Conservation (phyloP, 495 filamentous ascomycete species). For the Sporormia fimetaria region DNA sequence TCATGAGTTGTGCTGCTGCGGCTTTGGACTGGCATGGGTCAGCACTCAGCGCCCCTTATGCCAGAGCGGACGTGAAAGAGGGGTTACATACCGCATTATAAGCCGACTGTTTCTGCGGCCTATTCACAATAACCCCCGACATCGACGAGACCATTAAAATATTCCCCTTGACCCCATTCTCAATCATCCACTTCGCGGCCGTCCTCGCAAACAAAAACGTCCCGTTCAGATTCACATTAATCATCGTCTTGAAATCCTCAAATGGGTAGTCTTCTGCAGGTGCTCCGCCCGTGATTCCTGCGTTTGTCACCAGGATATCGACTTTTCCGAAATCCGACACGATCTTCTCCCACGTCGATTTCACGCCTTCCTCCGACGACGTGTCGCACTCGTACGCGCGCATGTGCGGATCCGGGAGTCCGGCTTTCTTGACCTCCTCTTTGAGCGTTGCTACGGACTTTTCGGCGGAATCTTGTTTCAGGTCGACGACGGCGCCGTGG, state of each 20-base stretch:
- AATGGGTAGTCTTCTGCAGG: slow-evolving; percentile 24
- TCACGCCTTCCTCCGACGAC: slow-evolving; percentile 21
- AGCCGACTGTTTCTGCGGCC: slow-evolving; percentile 29
- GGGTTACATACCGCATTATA: slow-evolving; percentile 22
- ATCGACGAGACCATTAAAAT: slow-evolving; percentile 29
- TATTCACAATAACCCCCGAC: slow-evolving; percentile 20
- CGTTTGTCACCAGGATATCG: slow-evolving; percentile 27
- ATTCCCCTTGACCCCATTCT: slow-evolving; percentile 24
- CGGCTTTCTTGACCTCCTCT: background rate
- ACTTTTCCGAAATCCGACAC: slow-evolving; percentile 26
- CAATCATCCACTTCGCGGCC: slow-evolving; percentile 25
- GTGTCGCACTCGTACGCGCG: slow-evolving; percentile 27
- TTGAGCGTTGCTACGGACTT: background rate
- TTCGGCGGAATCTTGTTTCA: background rate
- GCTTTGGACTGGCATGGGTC: slow-evolving; percentile 14
- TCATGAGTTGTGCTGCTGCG: slow-evolving; percentile 22
- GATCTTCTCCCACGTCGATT: slow-evolving; percentile 16
- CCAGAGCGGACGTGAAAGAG: background rate
- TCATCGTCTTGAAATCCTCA: slow-evolving; percentile 25
- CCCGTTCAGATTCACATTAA: slow-evolving; percentile 26
- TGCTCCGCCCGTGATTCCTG: slow-evolving; percentile 23
- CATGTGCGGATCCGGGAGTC: slow-evolving; percentile 5
- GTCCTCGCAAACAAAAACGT: slow-evolving; percentile 24
- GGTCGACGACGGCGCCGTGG: slow-evolving; percentile 6
- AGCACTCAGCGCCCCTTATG: background rate